Evolutionary conservation across 208 protist species (phyloP), one percentile per base, ranked within the genome.

Genomic region (Endotrypanum monterogeii): DNA sequence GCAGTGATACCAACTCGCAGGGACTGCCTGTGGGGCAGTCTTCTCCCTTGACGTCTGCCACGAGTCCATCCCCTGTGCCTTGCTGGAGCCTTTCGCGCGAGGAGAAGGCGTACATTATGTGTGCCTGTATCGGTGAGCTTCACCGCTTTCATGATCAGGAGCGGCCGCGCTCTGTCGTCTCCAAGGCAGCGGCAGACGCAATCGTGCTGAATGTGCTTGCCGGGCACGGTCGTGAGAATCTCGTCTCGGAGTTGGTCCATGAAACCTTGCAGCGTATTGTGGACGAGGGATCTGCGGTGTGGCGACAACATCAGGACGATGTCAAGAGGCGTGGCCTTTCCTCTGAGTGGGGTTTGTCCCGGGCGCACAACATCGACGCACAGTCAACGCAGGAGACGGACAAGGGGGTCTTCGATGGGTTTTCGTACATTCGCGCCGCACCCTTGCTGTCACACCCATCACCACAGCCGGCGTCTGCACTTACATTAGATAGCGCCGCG

Each of bases 131-230:
- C 18, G 91, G 91, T 3, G 91, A 96, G 68, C 72, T 96, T 69
- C 76, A 78, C 28, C 82, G 84, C 65, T 93, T 90, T 68, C 67
- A 85, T 20, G 79, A 83, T 6, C 81, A 83, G 71, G 82, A 90
- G 57, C 79, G 89, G 12, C 83, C 88, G 5, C 80, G 76, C 48
- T 87, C 80, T 50, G 86, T 95, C n/a, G 71, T 73, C 35, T 83
- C 82, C 54, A 78, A 79, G 32, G 50, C 78, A 35, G 84, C 84
- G 0, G 89, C 90, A 18, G 86, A 93, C 70, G 69, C 76, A 2
- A 88, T 94, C 25, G 92, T 96, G 39, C 74, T 86, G n/a, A 79
- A 96, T 73, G 90, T 96, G 30, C 76, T 96, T 28, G 84, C 87
- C 18, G 81, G 83, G 0, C 92, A 96, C 76, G 82, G 85, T 6